Evolutionary conservation across 1,284 basidiomycete species (phyloP).

Genomic region (Neolentinus lepideus): DNA sequence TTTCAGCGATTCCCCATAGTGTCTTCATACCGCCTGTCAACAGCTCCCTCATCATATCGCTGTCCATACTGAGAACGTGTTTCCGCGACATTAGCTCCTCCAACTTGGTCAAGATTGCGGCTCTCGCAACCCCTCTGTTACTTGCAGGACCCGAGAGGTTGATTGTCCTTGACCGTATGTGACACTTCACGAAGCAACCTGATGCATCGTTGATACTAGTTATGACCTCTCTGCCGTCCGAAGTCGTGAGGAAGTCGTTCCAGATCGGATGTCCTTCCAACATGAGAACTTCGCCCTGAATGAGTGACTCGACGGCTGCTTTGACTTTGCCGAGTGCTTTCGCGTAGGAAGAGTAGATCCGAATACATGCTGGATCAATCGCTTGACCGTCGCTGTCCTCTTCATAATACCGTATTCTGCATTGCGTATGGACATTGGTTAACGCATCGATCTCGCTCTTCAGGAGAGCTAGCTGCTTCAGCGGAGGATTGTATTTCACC

Average conservation of each 20-base stretch:
- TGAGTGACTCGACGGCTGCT: constrained; percentile 24
- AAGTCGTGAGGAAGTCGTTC: constrained; percentile 37
- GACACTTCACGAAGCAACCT: constrained; percentile 28
- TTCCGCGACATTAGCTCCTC: constrained; percentile 24
- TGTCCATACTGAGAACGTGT: constrained; percentile 27
- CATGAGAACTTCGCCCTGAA: constrained; percentile 29
- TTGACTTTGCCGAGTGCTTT: constrained; percentile 28
- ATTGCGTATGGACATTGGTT: constrained; percentile 15
- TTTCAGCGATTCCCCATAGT: constrained; percentile 29
- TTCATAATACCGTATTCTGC: constrained; percentile 27
- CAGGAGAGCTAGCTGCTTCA: constrained; percentile 16
- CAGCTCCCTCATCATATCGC: constrained; percentile 23
- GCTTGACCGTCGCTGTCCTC: constrained; percentile 13
- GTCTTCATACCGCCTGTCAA: constrained; percentile 27
- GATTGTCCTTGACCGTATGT: constrained; percentile 28
- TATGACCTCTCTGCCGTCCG: constrained; percentile 27
- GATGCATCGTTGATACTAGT: constrained; percentile 25
- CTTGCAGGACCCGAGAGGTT: constrained; percentile 28
- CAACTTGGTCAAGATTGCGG: constrained; percentile 25
- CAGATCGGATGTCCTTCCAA: constrained; percentile 28
- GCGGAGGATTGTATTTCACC: constrained; percentile 18
- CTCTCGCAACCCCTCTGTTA: constrained; percentile 22
- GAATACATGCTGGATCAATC: constrained; percentile 24
- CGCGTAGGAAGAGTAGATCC: constrained; percentile 29
- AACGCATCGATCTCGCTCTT: constrained; percentile 24